Evolutionary conservation across 208 protist genomes (phyloP), one percentile per base, ranked within the genome.

Genomic region (Vickermania ingenoplastis): DNA sequence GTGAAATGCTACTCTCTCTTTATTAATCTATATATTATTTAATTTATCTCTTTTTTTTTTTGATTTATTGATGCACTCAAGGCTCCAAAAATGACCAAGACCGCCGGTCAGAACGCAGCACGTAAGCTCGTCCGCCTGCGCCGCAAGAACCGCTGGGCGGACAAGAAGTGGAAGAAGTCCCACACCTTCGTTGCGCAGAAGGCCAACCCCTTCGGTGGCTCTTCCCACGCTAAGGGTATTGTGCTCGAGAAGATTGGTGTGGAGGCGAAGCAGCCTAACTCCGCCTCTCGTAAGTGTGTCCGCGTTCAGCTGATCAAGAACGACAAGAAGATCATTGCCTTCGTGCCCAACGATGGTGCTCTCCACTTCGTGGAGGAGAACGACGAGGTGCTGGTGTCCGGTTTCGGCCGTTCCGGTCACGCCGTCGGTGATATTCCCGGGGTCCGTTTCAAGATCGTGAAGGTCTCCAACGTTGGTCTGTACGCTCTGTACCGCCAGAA

Each of bases 231-330:
- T 54, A 99, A 98, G 82, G 98, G 98, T 52, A 99, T 99, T 61
- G 98, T 99, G 31, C 71, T 98, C 60, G 97, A 99, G 89, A 99
- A 99, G 91, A 93, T 99, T 67, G 98, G 98, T 77, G 97, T 99
- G 79, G 98, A 98, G 76, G 94, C 98, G 54, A 99, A 99, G 84
- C 98, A 99, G 96, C 99, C 99, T 71, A 99, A 99, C 97, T 99
- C 98, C 72, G 99, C 98, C 59, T 98, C 99, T 77, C 98, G 99
- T 92, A 99, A 99, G 89, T 99, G 97, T 82, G 97, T 99, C 51
- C 97, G 98, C 84, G 98, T 99, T 60, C 98, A 99, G 91, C 95
- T 99, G 48, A 99, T 99, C 87, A 99, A 99, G 95, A 99, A 99
- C 94, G 97, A 97, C 73, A 99, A 99, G 95, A 99, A 98, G 77